These are phyloP conservation scores for Musa troglodytarum DNA, from an alignment of 176 grass and related monocot genomes.

Conservation along the genomic window DNA sequence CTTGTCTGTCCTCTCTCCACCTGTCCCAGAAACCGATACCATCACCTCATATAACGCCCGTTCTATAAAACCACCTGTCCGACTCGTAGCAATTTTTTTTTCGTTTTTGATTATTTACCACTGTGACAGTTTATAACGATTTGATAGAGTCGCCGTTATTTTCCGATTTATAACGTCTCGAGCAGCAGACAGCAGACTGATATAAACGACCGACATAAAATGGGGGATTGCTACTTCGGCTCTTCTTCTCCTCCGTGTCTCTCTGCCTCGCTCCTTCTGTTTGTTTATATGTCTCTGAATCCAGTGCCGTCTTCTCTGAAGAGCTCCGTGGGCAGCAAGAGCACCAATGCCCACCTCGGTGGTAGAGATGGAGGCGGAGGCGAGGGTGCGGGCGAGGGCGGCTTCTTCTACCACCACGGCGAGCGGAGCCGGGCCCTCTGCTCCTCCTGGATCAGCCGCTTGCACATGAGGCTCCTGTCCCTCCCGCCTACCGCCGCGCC, in stretches of 20 bases:
- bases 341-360: slow-evolving; percentile 5
- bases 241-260: not conserved
- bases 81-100: too few relatives aligned
- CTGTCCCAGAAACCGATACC: too few relatives aligned
- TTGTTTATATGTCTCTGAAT: slow-evolving; percentile 1
- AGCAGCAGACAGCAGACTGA: too few relatives aligned
- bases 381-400: not conserved
- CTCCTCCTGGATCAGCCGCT: slow-evolving; percentile 29
- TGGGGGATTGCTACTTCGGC: not conserved
- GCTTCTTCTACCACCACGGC: not conserved
- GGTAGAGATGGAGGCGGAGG: not conserved
- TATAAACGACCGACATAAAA: too few relatives aligned
- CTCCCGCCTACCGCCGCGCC: not conserved
- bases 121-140: too few relatives aligned
- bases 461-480: slow-evolving; percentile 1
- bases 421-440: slow-evolving; percentile 1
- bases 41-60: too few relatives aligned
- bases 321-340: slow-evolving; percentile 32
- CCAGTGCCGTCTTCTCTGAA: not conserved
- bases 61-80: not conserved
- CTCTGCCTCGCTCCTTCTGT: not conserved
- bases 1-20: too few relatives aligned
- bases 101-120: too few relatives aligned
- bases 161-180: too few relatives aligned
- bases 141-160: too few relatives aligned